Base-by-base conservation (phyloP, 1,139 yeast genomes). In the Meyerozyma elateridarum region DNA sequence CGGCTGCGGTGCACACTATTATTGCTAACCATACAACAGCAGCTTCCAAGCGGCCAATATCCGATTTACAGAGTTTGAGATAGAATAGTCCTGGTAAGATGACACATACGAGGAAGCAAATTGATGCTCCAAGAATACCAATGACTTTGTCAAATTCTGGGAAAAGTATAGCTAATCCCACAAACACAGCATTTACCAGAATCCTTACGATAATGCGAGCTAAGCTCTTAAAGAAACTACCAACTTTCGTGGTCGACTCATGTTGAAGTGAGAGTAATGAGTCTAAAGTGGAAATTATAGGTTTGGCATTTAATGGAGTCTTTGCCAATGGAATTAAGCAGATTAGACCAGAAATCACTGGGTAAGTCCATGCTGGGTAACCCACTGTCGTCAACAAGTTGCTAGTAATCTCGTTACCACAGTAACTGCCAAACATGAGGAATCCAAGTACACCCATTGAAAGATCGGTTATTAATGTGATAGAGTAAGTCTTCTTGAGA, bases 321-420 rank as follows among this genome's bases (percentile, higher is more conserved):
- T 89, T 89, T 1, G 96, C 88, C 27, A 88, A 56, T 1, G 97
- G 96, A 17, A 89, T 76, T 25, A 88, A 48, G 24, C 95, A 85
- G 64, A 88, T 83, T 30, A 85, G 61, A 0, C 72, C 70, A 33
- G 91, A 82, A 33, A 89, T 70, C 22, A 78, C 47, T 3, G 76
- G 74, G 36, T 79, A 75, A 7, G 83, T 64, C 67, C 79, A 76
- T 2, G 51, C 37, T 0, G 96, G 95, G 48, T 85, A 87, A 0
- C 94, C 94, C 6, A 70, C 57, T 1, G 87, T 80, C 16, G 70
- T 51, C 32, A 89, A 58, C 16, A 89, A 68, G 50, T 79, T 84
- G 49, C 79, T 84, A 5, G 96, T 87, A 42, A 89, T 75, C 54
- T 89, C 96, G 48, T 85, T 93, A 44, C 73, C 71, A 32, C 89